Conservation (phyloP, 2,329 filamentous ascomycete genomes). For the Dactylellina haptotyla region DNA sequence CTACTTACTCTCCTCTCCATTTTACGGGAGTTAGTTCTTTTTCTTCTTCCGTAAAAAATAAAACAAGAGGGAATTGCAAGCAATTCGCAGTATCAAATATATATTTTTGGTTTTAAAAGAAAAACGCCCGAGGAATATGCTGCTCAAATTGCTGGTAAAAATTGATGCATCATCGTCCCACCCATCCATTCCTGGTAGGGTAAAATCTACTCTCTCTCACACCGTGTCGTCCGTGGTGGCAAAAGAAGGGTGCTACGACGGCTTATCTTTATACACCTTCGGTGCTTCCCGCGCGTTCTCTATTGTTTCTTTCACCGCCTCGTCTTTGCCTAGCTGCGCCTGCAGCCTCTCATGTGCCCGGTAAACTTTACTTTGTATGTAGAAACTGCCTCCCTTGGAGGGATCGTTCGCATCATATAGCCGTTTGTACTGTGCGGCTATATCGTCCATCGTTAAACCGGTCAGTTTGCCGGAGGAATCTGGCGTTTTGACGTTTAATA, state of each 20-base stretch:
- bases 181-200: background rate
- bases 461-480: slow-evolving; percentile 70
- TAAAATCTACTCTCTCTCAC: too few species aligned
- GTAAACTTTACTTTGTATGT: slow-evolving; percentile 95
- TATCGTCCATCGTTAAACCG: slow-evolving; percentile 75
- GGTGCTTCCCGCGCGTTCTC: slow-evolving; percentile 77
- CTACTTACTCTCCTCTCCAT: slow-evolving; percentile 6
- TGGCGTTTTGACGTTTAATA: slow-evolving; percentile 93
- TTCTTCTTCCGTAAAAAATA: too few species aligned
- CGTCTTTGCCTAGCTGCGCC: slow-evolving; percentile 78
- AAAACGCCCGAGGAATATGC: slow-evolving; percentile 31
- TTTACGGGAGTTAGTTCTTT: too few species aligned
- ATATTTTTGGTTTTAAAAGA: background rate
- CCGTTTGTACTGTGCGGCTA: slow-evolving; percentile 89
- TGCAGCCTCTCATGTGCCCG: slow-evolving; percentile 92
- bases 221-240: background rate
- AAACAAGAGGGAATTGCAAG: slow-evolving; percentile 1
- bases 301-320: slow-evolving; percentile 68
- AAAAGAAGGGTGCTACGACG: background rate
- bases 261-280: slow-evolving; percentile 70
- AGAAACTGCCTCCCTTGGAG: slow-evolving; percentile 95
- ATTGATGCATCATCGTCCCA: background rate
- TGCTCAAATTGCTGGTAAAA: slow-evolving; percentile 32
- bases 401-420: slow-evolving; percentile 95
- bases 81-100: slow-evolving; percentile 14